These are phyloP conservation scores for Trichoderma sp. DNA, from an alignment of 2,329 filamentous ascomycete genomes.

Conservation along the genomic window DNA sequence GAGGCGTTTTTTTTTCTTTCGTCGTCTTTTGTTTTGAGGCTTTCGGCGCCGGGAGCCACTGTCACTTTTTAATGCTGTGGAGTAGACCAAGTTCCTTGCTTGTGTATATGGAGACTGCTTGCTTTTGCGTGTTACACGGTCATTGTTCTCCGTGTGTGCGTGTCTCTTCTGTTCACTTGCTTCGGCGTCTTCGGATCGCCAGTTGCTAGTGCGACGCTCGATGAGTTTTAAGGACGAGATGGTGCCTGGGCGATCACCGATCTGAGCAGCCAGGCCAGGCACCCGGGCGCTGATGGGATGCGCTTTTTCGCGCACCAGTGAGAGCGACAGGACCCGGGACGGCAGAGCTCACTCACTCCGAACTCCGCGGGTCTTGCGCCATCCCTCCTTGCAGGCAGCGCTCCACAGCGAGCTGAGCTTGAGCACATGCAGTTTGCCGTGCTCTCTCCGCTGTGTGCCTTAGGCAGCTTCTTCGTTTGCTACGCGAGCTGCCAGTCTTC, in stretches of 20 bases:
- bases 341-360: not conserved
- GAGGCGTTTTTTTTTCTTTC: slow-evolving; percentile 12
- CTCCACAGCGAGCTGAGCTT: not conserved
- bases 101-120: not conserved
- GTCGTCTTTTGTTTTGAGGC: not conserved
- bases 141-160: not conserved
- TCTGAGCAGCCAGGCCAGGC: not conserved
- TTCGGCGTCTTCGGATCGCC: not conserved
- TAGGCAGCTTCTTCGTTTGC: not conserved
- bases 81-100: not conserved
- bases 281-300: not conserved
- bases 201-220: slow-evolving; percentile 8
- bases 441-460: not conserved
- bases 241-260: slow-evolving; percentile 1
- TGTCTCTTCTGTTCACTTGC: not conserved
- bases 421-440: not conserved
- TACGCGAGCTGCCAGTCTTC: not conserved
- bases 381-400: not conserved
- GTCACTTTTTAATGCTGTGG: slow-evolving; percentile 10
- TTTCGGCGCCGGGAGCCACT: not conserved
- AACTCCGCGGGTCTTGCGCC: not conserved
- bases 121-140: not conserved
- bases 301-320: not conserved
- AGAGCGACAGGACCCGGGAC: not conserved
- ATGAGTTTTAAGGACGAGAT: slow-evolving; percentile 3